Conservation (phyloP, 257 asterid species). For the Apocynum venetum region DNA sequence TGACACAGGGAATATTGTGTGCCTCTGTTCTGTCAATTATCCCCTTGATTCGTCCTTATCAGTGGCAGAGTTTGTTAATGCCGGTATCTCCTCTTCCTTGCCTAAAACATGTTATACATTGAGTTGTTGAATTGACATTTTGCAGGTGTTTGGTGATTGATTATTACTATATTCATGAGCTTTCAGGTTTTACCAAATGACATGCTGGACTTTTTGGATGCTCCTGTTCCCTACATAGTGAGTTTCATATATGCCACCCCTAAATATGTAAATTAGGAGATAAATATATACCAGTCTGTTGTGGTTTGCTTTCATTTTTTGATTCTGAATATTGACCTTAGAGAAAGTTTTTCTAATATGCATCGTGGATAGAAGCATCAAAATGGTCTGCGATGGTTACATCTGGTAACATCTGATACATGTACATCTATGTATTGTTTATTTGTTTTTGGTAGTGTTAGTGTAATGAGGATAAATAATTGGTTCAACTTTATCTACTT, state of each 20-base stretch:
- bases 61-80: slow-evolving; percentile 97
- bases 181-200: slow-evolving; percentile 94
- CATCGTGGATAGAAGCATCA: background rate
- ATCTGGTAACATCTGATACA: background rate
- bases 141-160: slow-evolving; percentile 7
- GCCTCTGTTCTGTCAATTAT: slow-evolving; percentile 79
- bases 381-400: background rate
- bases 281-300: slow-evolving; percentile 1
- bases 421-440: too few relatives aligned
- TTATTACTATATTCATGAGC: slow-evolving; percentile 8
- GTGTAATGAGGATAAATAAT: background rate
- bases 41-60: slow-evolving; percentile 94
- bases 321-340: background rate
- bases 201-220: slow-evolving; percentile 97
- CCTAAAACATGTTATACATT: slow-evolving; percentile 10
- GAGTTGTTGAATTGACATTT: slow-evolving; percentile 12
- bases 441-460: background rate
- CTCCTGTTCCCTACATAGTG: slow-evolving; percentile 98
- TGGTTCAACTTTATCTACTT: background rate
- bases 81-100: slow-evolving; percentile 53
- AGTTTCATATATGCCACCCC: slow-evolving; percentile 29
- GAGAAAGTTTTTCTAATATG: background rate
- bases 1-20: slow-evolving; percentile 79
- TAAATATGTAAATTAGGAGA: background rate
- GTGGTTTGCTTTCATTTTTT: background rate